Evolutionary conservation across 2,329 filamentous ascomycete genomes (phyloP).

Genomic region (Alternaria hordeiaustralica): DNA sequence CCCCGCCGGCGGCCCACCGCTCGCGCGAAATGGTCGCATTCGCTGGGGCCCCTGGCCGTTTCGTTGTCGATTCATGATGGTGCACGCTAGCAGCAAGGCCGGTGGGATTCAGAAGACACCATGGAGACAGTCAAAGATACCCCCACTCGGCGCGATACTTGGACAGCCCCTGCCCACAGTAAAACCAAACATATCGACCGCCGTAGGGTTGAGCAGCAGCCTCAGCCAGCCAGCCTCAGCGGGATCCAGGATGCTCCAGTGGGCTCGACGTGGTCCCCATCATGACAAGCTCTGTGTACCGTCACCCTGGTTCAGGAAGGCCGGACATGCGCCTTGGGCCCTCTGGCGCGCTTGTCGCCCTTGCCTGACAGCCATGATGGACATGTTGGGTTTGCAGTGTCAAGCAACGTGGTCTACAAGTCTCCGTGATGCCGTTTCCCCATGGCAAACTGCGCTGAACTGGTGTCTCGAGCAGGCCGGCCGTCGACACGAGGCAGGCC

Average conservation of each 20-base stretch:
- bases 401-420: not conserved
- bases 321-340: slow-evolving; percentile 21
- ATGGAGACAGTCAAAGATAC: slow-evolving; percentile 36
- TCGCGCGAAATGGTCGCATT: slow-evolving; percentile 27
- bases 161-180: slow-evolving; percentile 24
- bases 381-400: not conserved
- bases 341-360: not conserved
- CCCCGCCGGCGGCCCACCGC: slow-evolving; percentile 26
- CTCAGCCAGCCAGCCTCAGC: slow-evolving; percentile 25
- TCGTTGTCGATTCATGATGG: slow-evolving; percentile 38
- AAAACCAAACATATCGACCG: slow-evolving; percentile 32
- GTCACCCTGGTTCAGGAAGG: slow-evolving; percentile 22
- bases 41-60: slow-evolving; percentile 38
- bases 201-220: slow-evolving; percentile 13
- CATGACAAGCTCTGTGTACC: slow-evolving; percentile 16
- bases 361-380: not conserved
- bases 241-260: slow-evolving; percentile 6
- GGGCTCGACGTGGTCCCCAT: slow-evolving; percentile 1
- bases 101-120: slow-evolving; percentile 33
- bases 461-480: slow-evolving; percentile 5
- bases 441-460: slow-evolving; percentile 1
- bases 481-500: slow-evolving; percentile 9
- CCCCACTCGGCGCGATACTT: slow-evolving; percentile 28
- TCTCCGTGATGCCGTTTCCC: not conserved
- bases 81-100: slow-evolving; percentile 25